A percentile compares a stretch with the other conserved stretches of the same genome.
phyloP scores from a whole-genome alignment of 176 grass and related monocot species.

The Lolium rigidum region DNA sequence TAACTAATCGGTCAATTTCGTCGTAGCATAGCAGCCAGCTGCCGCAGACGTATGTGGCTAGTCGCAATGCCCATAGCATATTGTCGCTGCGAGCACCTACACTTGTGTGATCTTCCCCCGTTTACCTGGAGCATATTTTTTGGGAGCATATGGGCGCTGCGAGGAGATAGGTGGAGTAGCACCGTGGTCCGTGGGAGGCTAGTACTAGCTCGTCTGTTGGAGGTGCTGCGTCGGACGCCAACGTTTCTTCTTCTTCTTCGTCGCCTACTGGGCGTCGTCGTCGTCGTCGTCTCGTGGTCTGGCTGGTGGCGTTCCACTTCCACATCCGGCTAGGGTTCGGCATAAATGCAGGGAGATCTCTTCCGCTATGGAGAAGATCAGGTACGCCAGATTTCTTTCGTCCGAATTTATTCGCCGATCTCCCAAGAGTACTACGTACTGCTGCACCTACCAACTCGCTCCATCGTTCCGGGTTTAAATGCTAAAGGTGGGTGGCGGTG shows the following conservation, averaged over 20 bases:
- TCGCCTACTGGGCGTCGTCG: background rate
- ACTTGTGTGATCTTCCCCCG: background rate
- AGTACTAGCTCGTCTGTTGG: no score
- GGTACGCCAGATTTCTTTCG: background rate
- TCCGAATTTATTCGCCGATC: constrained; percentile 36
- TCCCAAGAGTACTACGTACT: background rate
- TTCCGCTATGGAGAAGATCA: background rate
- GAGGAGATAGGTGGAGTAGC: no score
- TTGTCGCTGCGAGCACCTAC: no score
- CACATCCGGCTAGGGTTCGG: background rate
- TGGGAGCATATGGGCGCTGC: background rate
- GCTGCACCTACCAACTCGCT: background rate
- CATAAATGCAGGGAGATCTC: background rate
- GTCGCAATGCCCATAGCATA: background rate
- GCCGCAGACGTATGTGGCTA: background rate
- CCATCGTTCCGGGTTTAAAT: no score
- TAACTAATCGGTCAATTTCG: background rate
- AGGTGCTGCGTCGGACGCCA: no score
- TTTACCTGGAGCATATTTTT: no score
- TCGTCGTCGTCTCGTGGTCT: background rate
- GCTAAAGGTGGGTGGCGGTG: no score
- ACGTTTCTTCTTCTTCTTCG: background rate
- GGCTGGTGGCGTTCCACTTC: background rate
- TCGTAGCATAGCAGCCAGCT: background rate
- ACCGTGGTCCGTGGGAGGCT: no score